Percentiles rank a stretch among this genome's conserved stretches.
These are phyloP conservation scores for Hydrangea macrophylla DNA, from an alignment of 148 eudicot species.

Conservation along the genomic window DNA sequence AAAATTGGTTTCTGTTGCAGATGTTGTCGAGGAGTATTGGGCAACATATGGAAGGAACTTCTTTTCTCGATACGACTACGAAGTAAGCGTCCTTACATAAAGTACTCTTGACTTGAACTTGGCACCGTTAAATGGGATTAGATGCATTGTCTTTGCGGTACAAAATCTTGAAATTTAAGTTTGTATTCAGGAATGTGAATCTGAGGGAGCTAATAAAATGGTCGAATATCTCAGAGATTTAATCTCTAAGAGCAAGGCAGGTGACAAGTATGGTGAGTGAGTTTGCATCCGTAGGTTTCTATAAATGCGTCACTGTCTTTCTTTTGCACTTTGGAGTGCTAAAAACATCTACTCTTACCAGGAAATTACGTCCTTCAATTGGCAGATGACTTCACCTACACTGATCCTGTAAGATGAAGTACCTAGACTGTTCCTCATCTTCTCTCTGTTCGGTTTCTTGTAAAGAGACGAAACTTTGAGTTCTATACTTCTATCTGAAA, in stretches of 20 bases:
- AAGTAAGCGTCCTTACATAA: conserved; percentile 46
- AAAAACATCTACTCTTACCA: conserved; percentile 24
- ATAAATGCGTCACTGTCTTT: background rate
- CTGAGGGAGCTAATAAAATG: conserved; percentile 97
- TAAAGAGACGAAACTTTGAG: background rate
- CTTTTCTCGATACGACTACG: conserved; percentile 98
- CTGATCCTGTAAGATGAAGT: conserved; percentile 77
- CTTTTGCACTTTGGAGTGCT: conserved; percentile 6
- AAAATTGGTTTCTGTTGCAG: conserved; percentile 74
- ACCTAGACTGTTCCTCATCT: background rate
- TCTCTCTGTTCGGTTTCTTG: background rate
- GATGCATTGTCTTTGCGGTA: background rate
- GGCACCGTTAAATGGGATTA: background rate
- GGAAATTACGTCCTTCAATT: conserved; percentile 71
- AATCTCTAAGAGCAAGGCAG: conserved; percentile 73
- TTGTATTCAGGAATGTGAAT: conserved; percentile 79
- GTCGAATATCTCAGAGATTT: conserved; percentile 74
- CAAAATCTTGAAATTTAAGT: background rate
- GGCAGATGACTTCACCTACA: conserved; percentile 92
- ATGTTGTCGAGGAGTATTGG: conserved; percentile 94
- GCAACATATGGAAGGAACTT: conserved; percentile 93
- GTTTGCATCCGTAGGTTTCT: background rate
- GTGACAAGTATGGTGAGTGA: conserved; percentile 72
- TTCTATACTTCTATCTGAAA: background rate
- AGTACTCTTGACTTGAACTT: background rate